Evolutionary conservation across 148 eudicot species (phyloP).

Genomic region (Dianthus caryophyllus): DNA sequence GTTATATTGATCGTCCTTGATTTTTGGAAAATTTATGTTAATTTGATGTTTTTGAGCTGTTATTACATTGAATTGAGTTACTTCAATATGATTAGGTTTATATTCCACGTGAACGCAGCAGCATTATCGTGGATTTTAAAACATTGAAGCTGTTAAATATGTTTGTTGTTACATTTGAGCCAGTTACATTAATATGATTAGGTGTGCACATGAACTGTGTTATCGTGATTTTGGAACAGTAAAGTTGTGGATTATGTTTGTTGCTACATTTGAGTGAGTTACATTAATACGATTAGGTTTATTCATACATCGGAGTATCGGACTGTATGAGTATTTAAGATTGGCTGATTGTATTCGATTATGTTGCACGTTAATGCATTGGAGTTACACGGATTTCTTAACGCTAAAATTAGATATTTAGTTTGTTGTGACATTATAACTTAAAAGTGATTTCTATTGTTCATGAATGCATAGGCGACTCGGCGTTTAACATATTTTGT

Average conservation of each 20-base stretch:
- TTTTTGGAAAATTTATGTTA: neutral
- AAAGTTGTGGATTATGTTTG: neutral
- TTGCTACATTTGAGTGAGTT: neutral
- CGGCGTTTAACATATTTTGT: too few relatives aligned
- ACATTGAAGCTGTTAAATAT: too few relatives aligned
- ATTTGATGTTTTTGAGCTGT: neutral
- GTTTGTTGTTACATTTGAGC: neutral
- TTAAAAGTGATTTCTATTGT: too few relatives aligned
- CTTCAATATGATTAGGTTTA: too few relatives aligned
- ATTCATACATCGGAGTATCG: neutral
- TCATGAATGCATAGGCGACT: too few relatives aligned
- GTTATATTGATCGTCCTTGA: too few relatives aligned
- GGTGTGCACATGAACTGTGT: neutral
- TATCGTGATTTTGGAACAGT: too few relatives aligned
- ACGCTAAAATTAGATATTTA: neutral
- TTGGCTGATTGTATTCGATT: neutral
- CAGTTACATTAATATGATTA: neutral
- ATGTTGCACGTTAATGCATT: neutral
- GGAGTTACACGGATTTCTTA: neutral
- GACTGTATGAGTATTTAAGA: too few relatives aligned
- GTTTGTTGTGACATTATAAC: conserved; percentile 6
- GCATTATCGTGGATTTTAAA: too few relatives aligned
- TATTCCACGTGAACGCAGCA: too few relatives aligned
- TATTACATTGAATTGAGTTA: too few relatives aligned
- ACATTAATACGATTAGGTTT: neutral